Evolutionary conservation across 1,139 yeast genomes (phyloP).

Genomic region (Kodamaea ohmeri): DNA sequence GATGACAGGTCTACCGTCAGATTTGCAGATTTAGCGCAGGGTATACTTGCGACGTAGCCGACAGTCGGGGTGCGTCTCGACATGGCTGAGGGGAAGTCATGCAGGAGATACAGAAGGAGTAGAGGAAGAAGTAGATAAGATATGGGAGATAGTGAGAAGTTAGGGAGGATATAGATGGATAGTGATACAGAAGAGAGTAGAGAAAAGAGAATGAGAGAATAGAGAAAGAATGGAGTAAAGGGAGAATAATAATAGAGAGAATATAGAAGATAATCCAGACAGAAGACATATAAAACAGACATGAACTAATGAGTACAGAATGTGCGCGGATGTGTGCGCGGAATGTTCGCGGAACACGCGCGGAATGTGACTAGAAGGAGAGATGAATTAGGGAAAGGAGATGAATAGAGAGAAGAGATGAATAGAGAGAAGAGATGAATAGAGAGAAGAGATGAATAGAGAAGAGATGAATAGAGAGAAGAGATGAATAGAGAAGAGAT

Average conservation of each 20-base stretch:
- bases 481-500: not conserved
- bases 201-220: not conserved
- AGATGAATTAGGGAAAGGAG: not conserved
- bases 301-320: too few relatives aligned
- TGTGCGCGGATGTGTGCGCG: too few relatives aligned
- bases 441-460: not conserved
- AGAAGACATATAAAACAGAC: too few relatives aligned
- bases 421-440: not conserved
- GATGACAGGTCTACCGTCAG: not conserved
- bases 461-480: slow-evolving; percentile 1
- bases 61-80: not conserved
- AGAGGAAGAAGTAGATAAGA: not conserved
- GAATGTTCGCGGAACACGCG: too few relatives aligned
- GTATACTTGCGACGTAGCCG: not conserved
- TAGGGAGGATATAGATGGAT: not conserved
- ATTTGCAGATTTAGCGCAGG: slow-evolving; percentile 3
- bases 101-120: not conserved
- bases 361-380: too few relatives aligned
- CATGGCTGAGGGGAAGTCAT: not conserved
- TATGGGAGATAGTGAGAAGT: not conserved
- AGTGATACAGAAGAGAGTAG: not conserved
- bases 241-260: too few relatives aligned
- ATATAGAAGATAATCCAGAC: too few relatives aligned
- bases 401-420: slow-evolving; percentile 1
- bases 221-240: too few relatives aligned